Evolutionary conservation across 768 basidiomycete species (phyloP), one percentile per base, ranked within the genome.

Genomic region (Crassisporium funariophilum): DNA sequence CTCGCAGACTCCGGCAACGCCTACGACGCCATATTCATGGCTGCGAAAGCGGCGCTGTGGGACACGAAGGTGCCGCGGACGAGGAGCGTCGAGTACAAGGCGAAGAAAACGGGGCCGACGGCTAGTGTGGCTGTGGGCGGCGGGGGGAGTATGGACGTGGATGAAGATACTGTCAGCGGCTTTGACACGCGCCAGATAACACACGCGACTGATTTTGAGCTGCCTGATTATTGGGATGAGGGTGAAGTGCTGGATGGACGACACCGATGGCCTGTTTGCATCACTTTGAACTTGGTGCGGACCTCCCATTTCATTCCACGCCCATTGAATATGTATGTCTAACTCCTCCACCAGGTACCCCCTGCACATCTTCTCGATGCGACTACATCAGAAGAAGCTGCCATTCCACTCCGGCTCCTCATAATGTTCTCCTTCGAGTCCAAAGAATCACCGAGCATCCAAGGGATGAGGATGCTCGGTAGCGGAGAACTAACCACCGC

Each of bases 161-260:
- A 87, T 48, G 62, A 72, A 24, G 68, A 67, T 21, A 56, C 63
- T 13, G 59, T 70, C 29, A 83, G 83, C 52, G 76, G 81, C 2
- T 78, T 88, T 31, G 81, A 82, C 54, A 86, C 82, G 12, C 71
- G 81, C 8, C 65, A 75, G 24, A 64, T 71, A 27, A 62, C 61
- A 17, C 64, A 65, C 7, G 86, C 83, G 9, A 79, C 81, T 7
- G 92, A 95, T 63, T 94, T 94, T 55, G 92, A 95, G 67, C 74
- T 94, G 16, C 77, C 83, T 9, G 91, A 95, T 62, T 88, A 84
- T 51, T 91, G 89, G 88, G 91, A 91, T 57, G 88, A 90, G 52
- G 92, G 92, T 0, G 85, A 83, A 46, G 64, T 72, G 13, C 59
- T 92, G 21, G 75, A 70, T 29, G 83, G 83, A 2, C 71, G 82